Base-by-base conservation (phyloP, 2,329 filamentous ascomycete genomes). In the Meredithiella fracta region DNA sequence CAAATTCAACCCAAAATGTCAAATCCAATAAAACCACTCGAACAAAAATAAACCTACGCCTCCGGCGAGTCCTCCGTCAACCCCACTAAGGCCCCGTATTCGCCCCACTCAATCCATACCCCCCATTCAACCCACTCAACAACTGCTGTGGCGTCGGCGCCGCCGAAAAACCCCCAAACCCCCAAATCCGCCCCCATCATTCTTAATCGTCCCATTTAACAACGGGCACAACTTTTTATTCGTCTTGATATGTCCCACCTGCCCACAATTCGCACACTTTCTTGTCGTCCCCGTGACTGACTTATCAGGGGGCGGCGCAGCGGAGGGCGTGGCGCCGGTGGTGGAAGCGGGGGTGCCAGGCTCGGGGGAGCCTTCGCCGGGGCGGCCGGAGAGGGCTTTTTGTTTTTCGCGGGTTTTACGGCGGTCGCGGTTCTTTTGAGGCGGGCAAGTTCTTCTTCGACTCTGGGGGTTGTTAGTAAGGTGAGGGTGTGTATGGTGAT, bases 181-280 rank as follows among this genome's bases (percentile, higher is more conserved):
- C 76, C 74, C 59, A 79, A 73, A 60, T 80, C 77, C 38, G 71
- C 70, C 69, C 57, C 72, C 71, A 62, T 78, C 75, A 40, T 72
- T 70, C 61, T 85, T 83, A 72, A 85, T 85, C 31, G 85, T 86
- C 54, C 88, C 87, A 66, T 94, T 94, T 60, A 94, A 82, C 67
- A 92, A 74, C 51, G 87, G 87, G 67, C 87, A 94, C 64, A 90
- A 77, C 88, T 96, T 97, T 73, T 96, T 94, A 74, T 97, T 97
- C 51, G 91, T 97, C 71, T 96, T 96, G 74, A 98, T 98, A 66
- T 98, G 92, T 31, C 92, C 92, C 55, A 94, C 85, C 68, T 92
- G 86, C 53, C 92, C 92, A 70, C 92, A 98, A 69, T 96, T 97
- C 62, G 92, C 92, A 71, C 92, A 98, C 72, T 97, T 97, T 64